Percentiles rank a stretch among this genome's conserved stretches.
phyloP scores from a whole-genome alignment of 495 filamentous ascomycete genomes.

The Penicillium argentinense region DNA sequence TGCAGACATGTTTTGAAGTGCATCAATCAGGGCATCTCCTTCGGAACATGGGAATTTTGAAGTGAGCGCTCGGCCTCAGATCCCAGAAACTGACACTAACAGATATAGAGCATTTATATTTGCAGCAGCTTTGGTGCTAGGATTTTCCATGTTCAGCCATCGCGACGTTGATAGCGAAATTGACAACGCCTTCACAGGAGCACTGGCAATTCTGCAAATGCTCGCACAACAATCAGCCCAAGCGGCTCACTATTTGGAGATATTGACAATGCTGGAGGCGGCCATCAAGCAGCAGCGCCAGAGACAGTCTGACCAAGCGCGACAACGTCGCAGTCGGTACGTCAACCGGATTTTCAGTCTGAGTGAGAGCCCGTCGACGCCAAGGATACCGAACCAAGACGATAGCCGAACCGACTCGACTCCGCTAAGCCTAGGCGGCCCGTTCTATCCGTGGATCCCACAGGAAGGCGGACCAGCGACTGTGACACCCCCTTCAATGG shows the following conservation, averaged over 20 bases:
- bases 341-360: slow-evolving; percentile 42
- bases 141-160: slow-evolving; percentile 44
- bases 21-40: slow-evolving; percentile 32
- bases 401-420: slow-evolving; percentile 7
- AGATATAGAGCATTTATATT: slow-evolving; percentile 39
- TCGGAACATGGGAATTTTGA: slow-evolving; percentile 40
- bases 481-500: slow-evolving; percentile 18
- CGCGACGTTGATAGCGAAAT: slow-evolving; percentile 30
- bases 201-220: slow-evolving; percentile 32
- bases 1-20: slow-evolving; percentile 40
- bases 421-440: slow-evolving; percentile 7
- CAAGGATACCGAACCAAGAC: slow-evolving; percentile 4
- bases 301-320: slow-evolving; percentile 27
- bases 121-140: slow-evolving; percentile 41
- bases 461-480: slow-evolving; percentile 15
- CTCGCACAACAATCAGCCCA: slow-evolving; percentile 38
- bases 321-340: slow-evolving; percentile 32
- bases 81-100: slow-evolving; percentile 5
- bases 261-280: slow-evolving; percentile 30
- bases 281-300: slow-evolving; percentile 37
- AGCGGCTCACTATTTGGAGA: slow-evolving; percentile 41
- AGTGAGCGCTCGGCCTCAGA: slow-evolving; percentile 15
- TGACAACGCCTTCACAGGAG: slow-evolving; percentile 33
- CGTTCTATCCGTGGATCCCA: slow-evolving; percentile 19
- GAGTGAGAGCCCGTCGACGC: slow-evolving; percentile 14